phyloP scores from a whole-genome alignment of 306 rosid species.

The Rubus idaeus region DNA sequence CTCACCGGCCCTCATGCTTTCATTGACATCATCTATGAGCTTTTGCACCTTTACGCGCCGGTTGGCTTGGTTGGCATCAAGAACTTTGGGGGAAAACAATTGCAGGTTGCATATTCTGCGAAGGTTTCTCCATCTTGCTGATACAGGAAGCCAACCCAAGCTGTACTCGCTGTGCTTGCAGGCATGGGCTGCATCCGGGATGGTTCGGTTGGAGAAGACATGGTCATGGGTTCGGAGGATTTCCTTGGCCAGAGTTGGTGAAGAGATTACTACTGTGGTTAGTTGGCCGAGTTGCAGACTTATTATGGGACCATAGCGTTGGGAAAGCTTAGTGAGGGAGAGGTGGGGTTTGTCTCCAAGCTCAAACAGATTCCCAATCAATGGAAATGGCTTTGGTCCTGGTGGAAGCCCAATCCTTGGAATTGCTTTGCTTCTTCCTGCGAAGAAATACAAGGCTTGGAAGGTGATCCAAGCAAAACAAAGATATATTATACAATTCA shows the following conservation, averaged over 20 bases:
- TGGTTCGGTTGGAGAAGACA: slow-evolving; percentile 30
- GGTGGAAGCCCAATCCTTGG: no score
- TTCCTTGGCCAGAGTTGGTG: slow-evolving; percentile 34
- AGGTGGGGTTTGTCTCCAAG: slow-evolving; percentile 55
- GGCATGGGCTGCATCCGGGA: slow-evolving; percentile 31
- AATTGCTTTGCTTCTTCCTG: slow-evolving; percentile 1
- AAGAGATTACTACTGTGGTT: slow-evolving; percentile 46
- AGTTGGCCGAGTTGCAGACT: slow-evolving; percentile 45
- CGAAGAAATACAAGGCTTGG: not conserved
- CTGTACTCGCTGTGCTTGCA: slow-evolving; percentile 27
- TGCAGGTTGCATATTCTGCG: slow-evolving; percentile 37
- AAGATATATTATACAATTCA: no score
- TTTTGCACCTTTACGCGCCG: slow-evolving; percentile 25
- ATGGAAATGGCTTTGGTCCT: slow-evolving; percentile 42
- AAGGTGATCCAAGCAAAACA: no score
- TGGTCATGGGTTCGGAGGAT: slow-evolving; percentile 52
- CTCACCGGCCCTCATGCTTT: slow-evolving; percentile 19
- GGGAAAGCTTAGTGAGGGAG: slow-evolving; percentile 40
- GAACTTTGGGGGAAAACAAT: slow-evolving; percentile 37
- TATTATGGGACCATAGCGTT: slow-evolving; percentile 51
- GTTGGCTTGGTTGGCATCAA: slow-evolving; percentile 23
- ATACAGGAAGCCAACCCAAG: slow-evolving; percentile 37
- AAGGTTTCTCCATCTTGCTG: slow-evolving; percentile 39
- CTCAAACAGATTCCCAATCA: slow-evolving; percentile 51
- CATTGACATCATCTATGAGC: slow-evolving; percentile 19